Evolutionary conservation across 352 stramenopile species (phyloP).

Genomic region (Phytopythium ostracodes): DNA sequence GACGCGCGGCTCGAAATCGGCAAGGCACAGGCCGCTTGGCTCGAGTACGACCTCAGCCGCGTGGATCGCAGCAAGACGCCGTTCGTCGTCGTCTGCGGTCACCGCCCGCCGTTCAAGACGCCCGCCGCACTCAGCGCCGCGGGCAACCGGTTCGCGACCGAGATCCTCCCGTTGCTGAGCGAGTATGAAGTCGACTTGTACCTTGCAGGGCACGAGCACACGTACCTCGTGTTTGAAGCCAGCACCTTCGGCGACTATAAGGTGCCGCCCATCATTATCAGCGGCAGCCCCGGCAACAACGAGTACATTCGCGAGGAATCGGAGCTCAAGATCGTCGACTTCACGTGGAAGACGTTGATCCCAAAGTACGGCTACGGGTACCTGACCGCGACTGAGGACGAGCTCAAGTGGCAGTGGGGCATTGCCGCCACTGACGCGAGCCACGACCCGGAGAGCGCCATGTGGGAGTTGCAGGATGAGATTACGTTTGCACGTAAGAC

Average conservation of each 20-base stretch:
- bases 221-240: constrained; percentile 61
- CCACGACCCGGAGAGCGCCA: constrained; percentile 32
- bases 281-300: constrained; percentile 69
- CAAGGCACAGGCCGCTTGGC: constrained; percentile 43
- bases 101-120: constrained; percentile 71
- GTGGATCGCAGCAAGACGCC: constrained; percentile 55
- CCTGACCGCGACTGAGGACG: constrained; percentile 48
- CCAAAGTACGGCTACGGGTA: constrained; percentile 76
- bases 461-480: constrained; percentile 45
- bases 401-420: constrained; percentile 60
- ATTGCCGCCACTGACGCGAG: constrained; percentile 40
- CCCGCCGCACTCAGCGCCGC: constrained; percentile 28
- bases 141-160: constrained; percentile 53
- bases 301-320: constrained; percentile 55
- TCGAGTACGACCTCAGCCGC: constrained; percentile 67
- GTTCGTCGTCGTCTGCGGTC: constrained; percentile 69
- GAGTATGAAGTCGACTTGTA: constrained; percentile 75
- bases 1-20: constrained; percentile 23
- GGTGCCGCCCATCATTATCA: constrained; percentile 70
- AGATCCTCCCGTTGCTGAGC: constrained; percentile 71
- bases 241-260: constrained; percentile 41
- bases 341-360: constrained; percentile 57
- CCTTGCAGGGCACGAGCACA: constrained; percentile 67
- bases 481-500: constrained; percentile 39
- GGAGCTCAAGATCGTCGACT: constrained; percentile 49